Percentiles rank a stretch among this genome's conserved stretches.
These are phyloP conservation scores for Alternaria rosae DNA, from an alignment of 2,329 filamentous ascomycete genomes.

Conservation along the genomic window DNA sequence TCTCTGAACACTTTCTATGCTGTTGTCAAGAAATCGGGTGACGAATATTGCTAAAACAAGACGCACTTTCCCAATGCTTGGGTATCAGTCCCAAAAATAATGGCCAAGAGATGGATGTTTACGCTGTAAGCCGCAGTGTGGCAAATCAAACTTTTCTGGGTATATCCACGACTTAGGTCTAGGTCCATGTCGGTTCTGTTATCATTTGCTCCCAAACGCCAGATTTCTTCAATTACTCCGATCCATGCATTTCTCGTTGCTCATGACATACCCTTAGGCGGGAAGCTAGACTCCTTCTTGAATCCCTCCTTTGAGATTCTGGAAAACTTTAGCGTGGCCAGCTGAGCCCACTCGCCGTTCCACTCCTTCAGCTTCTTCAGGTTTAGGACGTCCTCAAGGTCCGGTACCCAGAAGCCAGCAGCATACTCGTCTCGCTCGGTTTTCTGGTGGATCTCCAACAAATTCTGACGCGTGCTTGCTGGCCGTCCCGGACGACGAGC, in stretches of 20 bases:
- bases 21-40: too few relatives aligned
- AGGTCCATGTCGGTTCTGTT: background rate
- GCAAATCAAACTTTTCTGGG: background rate
- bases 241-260: background rate
- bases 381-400: constrained; percentile 73
- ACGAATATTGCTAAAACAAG: too few relatives aligned
- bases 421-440: constrained; percentile 80
- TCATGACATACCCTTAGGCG: constrained; percentile 63
- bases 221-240: background rate
- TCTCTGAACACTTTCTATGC: too few relatives aligned
- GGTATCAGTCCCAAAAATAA: background rate
- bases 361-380: constrained; percentile 72
- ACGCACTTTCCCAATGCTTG: background rate
- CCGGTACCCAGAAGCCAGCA: constrained; percentile 85
- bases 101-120: background rate
- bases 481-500: constrained; percentile 80
- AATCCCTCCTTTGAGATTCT: constrained; percentile 72
- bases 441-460: constrained; percentile 74
- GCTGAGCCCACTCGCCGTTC: constrained; percentile 84
- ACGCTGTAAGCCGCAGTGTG: background rate
- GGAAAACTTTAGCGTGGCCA: constrained; percentile 79
- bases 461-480: constrained; percentile 76
- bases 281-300: constrained; percentile 76
- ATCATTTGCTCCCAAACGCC: background rate
- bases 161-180: background rate